Conservation (phyloP, 257 asterid genomes). For the Striga asiatica region DNA sequence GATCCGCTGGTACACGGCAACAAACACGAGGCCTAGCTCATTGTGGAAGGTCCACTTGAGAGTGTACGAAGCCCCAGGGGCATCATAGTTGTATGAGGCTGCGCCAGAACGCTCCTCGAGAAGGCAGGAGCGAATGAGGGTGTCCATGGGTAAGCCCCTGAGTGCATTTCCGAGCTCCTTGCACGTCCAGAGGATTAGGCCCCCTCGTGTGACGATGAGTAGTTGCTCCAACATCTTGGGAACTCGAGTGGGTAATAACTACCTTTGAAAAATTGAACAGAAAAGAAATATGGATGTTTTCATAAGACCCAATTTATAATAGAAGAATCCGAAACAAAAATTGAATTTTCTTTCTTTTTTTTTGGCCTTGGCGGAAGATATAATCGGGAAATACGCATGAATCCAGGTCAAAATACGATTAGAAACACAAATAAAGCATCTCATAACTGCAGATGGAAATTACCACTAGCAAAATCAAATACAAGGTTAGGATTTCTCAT, state of each 20-base stretch:
- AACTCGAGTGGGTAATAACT: slow-evolving; percentile 16
- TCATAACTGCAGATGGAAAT: no score
- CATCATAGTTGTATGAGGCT: slow-evolving; percentile 75
- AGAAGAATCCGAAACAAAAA: no score
- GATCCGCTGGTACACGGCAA: slow-evolving; percentile 86
- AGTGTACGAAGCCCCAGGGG: slow-evolving; percentile 81
- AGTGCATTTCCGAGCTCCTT: slow-evolving; percentile 93
- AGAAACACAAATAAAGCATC: no score
- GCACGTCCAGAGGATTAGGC: slow-evolving; percentile 98
- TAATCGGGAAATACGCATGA: no score
- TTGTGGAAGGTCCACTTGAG: slow-evolving; percentile 97
- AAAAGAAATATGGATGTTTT: no score
- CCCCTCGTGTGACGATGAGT: slow-evolving; percentile 84
- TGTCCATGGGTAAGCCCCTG: slow-evolving; percentile 81
- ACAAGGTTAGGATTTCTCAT: no score
- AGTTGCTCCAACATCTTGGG: slow-evolving; percentile 75
- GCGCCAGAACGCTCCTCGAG: slow-evolving; percentile 95
- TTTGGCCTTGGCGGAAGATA: no score
- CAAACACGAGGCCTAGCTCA: slow-evolving; percentile 88
- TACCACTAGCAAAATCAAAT: no score
- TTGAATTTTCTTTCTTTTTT: no score
- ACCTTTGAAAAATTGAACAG: no score
- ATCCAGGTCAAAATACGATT: no score
- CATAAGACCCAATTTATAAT: no score
- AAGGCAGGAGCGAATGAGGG: slow-evolving; percentile 86